A percentile compares a stretch with the other conserved stretches of the same genome.
Evolutionary conservation across 345 rosid species (phyloP).

Genomic region (Nephelium lappaceum): DNA sequence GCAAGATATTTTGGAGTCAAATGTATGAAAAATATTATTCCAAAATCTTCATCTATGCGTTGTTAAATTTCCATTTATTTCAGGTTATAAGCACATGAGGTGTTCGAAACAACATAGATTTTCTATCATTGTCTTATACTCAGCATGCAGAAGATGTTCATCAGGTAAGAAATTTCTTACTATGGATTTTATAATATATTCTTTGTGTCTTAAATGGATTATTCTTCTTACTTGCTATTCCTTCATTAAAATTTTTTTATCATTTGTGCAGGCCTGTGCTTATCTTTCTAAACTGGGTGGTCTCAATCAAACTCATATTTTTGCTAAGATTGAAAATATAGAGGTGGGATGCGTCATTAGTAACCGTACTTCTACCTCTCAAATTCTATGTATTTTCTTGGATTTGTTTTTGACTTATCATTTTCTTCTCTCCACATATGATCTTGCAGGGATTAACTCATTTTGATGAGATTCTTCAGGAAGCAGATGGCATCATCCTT

Average conservation of each 20-base stretch:
- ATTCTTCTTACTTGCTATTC: too few species aligned
- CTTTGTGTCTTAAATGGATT: too few species aligned
- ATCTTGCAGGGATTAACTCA: conserved; percentile 53
- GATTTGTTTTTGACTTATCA: conserved; percentile 17
- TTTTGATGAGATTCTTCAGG: conserved; percentile 72
- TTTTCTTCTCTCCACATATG: conserved; percentile 7
- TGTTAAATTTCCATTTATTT: conserved; percentile 10
- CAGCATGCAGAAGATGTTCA: conserved; percentile 67
- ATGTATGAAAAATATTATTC: neutral
- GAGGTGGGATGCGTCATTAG: too few species aligned
- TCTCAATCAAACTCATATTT: too few species aligned
- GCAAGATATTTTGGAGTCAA: neutral
- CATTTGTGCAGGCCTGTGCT: too few species aligned
- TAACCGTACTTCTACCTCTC: too few species aligned
- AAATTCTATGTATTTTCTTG: too few species aligned
- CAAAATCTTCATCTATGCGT: neutral
- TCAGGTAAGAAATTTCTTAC: too few species aligned
- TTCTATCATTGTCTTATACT: conserved; percentile 66
- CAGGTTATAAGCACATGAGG: conserved; percentile 81
- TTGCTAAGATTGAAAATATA: too few species aligned
- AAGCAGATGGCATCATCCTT: conserved; percentile 70
- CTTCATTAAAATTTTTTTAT: too few species aligned
- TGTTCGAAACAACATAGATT: conserved; percentile 57
- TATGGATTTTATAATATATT: too few species aligned
- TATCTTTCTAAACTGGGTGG: too few species aligned